Conservation (phyloP, 371 early-diverging fungal genomes). For the Batkoa obscura region DNA sequence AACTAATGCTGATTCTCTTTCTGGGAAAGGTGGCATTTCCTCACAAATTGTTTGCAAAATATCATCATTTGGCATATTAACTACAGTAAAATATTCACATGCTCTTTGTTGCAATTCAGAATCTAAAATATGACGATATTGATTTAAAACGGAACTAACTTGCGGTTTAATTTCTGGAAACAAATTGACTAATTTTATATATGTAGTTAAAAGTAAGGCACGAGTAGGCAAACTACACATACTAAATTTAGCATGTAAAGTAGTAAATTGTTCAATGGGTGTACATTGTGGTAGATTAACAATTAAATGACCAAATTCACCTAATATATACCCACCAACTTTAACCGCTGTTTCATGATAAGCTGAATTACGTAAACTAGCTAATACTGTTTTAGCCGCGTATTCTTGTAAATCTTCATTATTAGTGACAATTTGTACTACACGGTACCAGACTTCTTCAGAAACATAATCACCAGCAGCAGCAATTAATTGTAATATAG, state of each 20-base stretch:
- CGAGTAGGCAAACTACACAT: conserved; percentile 59
- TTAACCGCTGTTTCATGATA: conserved; percentile 89
- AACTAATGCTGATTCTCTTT: conserved; percentile 76
- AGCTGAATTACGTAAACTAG: conserved; percentile 55
- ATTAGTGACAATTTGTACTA: conserved; percentile 84
- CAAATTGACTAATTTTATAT: conserved; percentile 82
- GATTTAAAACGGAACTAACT: conserved; percentile 61
- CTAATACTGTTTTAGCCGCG: conserved; percentile 67
- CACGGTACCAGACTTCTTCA: conserved; percentile 92
- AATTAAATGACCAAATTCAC: conserved; percentile 91
- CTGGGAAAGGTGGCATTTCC: conserved; percentile 93
- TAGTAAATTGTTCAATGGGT: conserved; percentile 83
- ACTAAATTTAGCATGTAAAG: conserved; percentile 75
- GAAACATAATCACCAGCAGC: conserved; percentile 88
- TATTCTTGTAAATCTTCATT: conserved; percentile 87
- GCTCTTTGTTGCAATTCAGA: conserved; percentile 92
- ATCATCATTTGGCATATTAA: conserved; percentile 63
- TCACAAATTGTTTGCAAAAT: conserved; percentile 81
- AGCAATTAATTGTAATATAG: conserved; percentile 84
- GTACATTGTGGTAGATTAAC: conserved; percentile 61
- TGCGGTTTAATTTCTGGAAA: conserved; percentile 92
- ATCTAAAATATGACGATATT: conserved; percentile 71
- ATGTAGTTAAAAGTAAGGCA: conserved; percentile 72
- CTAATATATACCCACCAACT: conserved; percentile 87
- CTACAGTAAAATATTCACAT: conserved; percentile 80